phyloP scores from a whole-genome alignment of 2,329 filamentous ascomycete genomes.

The Didymella sp. region DNA sequence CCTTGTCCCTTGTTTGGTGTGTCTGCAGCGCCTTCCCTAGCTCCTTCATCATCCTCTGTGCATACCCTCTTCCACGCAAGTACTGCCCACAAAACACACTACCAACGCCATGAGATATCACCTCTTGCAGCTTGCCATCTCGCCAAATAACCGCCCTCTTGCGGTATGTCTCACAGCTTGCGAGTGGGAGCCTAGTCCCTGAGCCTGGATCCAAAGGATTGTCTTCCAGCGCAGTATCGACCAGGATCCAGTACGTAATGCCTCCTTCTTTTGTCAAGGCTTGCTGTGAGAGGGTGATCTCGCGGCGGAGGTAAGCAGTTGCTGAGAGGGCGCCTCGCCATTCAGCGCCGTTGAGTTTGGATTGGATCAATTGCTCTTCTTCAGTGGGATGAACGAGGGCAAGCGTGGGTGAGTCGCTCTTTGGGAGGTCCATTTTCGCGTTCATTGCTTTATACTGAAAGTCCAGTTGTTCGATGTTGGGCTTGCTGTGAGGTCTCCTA shows the following conservation, averaged over 20 bases:
- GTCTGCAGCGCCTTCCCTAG: slow-evolving; percentile 63
- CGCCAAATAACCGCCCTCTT: slow-evolving; percentile 57
- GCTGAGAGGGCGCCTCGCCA: slow-evolving; percentile 65
- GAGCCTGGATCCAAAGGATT: slow-evolving; percentile 48
- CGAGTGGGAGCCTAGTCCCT: slow-evolving; percentile 56
- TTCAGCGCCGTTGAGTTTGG: slow-evolving; percentile 61
- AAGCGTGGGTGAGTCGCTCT: slow-evolving; percentile 59
- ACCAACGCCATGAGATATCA: slow-evolving; percentile 74
- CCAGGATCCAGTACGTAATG: slow-evolving; percentile 66
- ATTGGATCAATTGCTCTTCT: slow-evolving; percentile 60
- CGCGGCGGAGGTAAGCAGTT: slow-evolving; percentile 65
- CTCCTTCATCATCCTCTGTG: slow-evolving; percentile 77
- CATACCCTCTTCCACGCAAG: slow-evolving; percentile 76
- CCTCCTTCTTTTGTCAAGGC: slow-evolving; percentile 62
- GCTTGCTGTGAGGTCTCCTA: neutral
- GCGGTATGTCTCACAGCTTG: slow-evolving; percentile 64
- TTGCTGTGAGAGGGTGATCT: slow-evolving; percentile 60
- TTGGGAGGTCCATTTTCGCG: slow-evolving; percentile 52
- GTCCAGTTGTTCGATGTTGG: neutral
- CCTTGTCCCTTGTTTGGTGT: slow-evolving; percentile 55
- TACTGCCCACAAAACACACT: slow-evolving; percentile 78
- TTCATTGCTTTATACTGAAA: slow-evolving; percentile 30
- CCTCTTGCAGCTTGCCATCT: slow-evolving; percentile 61
- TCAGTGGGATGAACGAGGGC: slow-evolving; percentile 62
- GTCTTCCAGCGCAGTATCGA: slow-evolving; percentile 52